phyloP scores from a whole-genome alignment of 2,329 filamentous ascomycete species.

The Juglanconis oblonga region DNA sequence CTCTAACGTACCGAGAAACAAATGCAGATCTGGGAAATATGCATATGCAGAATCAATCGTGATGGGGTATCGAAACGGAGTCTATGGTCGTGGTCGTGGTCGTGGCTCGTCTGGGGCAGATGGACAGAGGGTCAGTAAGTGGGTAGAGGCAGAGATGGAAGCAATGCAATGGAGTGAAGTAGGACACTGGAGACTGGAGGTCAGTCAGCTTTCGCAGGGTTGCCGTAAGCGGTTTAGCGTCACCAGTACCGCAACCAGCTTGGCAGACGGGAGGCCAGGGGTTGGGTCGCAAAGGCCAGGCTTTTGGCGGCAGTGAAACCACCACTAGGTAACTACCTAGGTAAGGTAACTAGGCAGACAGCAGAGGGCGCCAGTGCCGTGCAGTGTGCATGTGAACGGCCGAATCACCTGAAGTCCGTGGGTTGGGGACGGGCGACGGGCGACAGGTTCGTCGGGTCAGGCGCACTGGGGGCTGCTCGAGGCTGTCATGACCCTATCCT shows the following conservation, averaged over 20 bases:
- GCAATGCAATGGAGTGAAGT: not conserved
- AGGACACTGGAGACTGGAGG: not conserved
- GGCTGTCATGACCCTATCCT: too few species aligned
- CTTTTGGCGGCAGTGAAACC: too few species aligned
- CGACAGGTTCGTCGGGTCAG: too few species aligned
- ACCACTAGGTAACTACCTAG: too few species aligned
- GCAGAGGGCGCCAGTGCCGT: too few species aligned
- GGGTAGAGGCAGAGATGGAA: not conserved
- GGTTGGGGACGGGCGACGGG: too few species aligned
- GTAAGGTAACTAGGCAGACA: too few species aligned
- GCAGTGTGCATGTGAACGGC: too few species aligned
- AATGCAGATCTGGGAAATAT: constrained; percentile 8
- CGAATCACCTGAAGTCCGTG: too few species aligned
- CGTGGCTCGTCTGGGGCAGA: constrained; percentile 1
- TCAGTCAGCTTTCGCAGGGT: not conserved
- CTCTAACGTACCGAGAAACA: constrained; percentile 13
- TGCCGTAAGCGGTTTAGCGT: not conserved
- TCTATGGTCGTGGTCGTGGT: constrained; percentile 7
- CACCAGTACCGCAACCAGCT: not conserved
- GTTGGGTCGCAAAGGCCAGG: too few species aligned
- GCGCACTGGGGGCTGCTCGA: too few species aligned
- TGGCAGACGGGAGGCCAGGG: not conserved
- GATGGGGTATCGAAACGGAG: constrained; percentile 16
- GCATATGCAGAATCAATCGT: constrained; percentile 10
- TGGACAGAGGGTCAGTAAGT: not conserved